Evolutionary conservation across 371 early-diverging fungal species (phyloP).

Genomic region (Cokeromyces recurvatus): DNA sequence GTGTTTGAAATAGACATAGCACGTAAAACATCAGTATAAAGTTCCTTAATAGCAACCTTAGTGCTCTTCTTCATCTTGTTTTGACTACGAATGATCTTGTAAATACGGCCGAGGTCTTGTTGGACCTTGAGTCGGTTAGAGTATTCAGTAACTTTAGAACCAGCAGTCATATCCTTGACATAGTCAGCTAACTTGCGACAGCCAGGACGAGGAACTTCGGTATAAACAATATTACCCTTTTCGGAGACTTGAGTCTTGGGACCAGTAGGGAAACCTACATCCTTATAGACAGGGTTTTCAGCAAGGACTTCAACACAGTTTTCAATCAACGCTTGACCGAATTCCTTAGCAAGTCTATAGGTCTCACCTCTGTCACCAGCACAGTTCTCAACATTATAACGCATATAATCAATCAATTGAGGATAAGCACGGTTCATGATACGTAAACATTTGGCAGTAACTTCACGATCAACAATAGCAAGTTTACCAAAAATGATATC

Average conservation of each 20-base stretch:
- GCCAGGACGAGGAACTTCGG: constrained; percentile 67
- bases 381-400: constrained; percentile 73
- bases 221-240: constrained; percentile 78
- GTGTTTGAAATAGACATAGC: constrained; percentile 68
- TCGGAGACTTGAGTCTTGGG: constrained; percentile 75
- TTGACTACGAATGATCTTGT: constrained; percentile 72
- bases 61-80: constrained; percentile 68
- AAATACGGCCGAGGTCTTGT: constrained; percentile 69
- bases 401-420: constrained; percentile 76
- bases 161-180: constrained; percentile 65
- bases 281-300: constrained; percentile 79
- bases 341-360: constrained; percentile 74
- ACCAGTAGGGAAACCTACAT: constrained; percentile 72
- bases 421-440: constrained; percentile 90
- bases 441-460: constrained; percentile 84
- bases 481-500: constrained; percentile 89
- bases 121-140: constrained; percentile 72
- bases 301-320: constrained; percentile 80
- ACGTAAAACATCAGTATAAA: constrained; percentile 69
- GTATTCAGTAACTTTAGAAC: constrained; percentile 63
- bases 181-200: constrained; percentile 64
- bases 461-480: constrained; percentile 84
- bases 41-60: constrained; percentile 64
- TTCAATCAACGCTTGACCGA: constrained; percentile 77
- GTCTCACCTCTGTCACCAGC: constrained; percentile 73